phyloP scores from a whole-genome alignment of 306 rosid species.

The Prunus mume region DNA sequence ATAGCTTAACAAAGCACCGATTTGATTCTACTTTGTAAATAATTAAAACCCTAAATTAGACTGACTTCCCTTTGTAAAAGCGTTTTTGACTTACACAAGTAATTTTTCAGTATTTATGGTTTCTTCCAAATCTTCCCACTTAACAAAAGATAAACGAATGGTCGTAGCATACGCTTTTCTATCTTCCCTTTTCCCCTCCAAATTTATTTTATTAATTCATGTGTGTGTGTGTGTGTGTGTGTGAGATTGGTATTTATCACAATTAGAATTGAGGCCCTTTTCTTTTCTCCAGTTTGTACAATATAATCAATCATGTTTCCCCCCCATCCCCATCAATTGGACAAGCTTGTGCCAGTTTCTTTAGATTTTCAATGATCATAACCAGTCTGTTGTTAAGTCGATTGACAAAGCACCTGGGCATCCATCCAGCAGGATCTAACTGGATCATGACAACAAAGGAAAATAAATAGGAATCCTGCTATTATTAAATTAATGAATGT shows the following conservation, averaged over 20 bases:
- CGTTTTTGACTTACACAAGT: too few species aligned
- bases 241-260: background rate
- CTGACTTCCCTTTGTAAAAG: too few species aligned
- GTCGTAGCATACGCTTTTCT: background rate
- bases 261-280: background rate
- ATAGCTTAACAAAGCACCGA: too few species aligned
- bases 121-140: too few species aligned
- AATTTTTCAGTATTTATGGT: too few species aligned
- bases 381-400: conserved; percentile 74
- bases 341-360: conserved; percentile 61
- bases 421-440: conserved; percentile 93
- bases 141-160: background rate
- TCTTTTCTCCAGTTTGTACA: background rate
- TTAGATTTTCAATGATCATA: conserved; percentile 79
- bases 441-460: conserved; percentile 17
- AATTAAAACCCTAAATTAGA: too few species aligned
- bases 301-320: conserved; percentile 18
- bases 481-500: too few species aligned
- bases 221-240: too few species aligned
- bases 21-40: too few species aligned
- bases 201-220: background rate
- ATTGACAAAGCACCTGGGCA: conserved; percentile 87
- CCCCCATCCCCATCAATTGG: conserved; percentile 35
- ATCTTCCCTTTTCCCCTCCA: background rate
- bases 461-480: too few species aligned